A percentile compares a stretch with the other conserved stretches of the same genome.
Evolutionary conservation across 1,284 basidiomycete genomes (phyloP).

Genomic region (Malassezia brasiliensis): DNA sequence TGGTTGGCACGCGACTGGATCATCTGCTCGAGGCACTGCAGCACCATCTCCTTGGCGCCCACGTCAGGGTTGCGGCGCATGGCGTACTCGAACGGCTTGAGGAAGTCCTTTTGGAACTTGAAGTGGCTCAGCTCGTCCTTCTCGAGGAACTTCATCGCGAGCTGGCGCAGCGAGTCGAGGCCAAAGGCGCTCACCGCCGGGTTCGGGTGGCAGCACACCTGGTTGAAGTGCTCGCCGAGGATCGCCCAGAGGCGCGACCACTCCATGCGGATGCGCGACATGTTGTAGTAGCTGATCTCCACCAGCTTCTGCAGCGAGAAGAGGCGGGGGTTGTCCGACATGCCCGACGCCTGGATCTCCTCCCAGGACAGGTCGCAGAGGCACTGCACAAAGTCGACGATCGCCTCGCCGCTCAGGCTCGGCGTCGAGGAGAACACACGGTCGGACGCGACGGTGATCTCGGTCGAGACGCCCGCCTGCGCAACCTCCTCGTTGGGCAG

Average conservation of each 20-base stretch:
- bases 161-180: constrained; percentile 88
- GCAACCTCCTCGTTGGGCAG: constrained; percentile 79
- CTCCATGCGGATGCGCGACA: constrained; percentile 93
- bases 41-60: constrained; percentile 91
- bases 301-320: constrained; percentile 98
- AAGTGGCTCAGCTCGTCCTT: constrained; percentile 97
- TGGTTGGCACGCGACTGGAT: constrained; percentile 88
- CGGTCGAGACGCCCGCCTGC: constrained; percentile 89
- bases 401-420: constrained; percentile 85
- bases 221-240: constrained; percentile 96
- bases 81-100: constrained; percentile 95
- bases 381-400: constrained; percentile 94
- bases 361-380: constrained; percentile 98
- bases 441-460: constrained; percentile 96
- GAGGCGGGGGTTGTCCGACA: constrained; percentile 75
- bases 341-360: constrained; percentile 92
- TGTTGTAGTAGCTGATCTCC: constrained; percentile 99
- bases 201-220: constrained; percentile 97
- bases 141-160: constrained; percentile 97
- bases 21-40: constrained; percentile 99
- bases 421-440: constrained; percentile 97
- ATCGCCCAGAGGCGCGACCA: constrained; percentile 99
- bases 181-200: constrained; percentile 95
- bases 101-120: constrained; percentile 98
- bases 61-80: constrained; percentile 93